Conservation (phyloP, 257 asterid genomes). For the Vinca minor region DNA sequence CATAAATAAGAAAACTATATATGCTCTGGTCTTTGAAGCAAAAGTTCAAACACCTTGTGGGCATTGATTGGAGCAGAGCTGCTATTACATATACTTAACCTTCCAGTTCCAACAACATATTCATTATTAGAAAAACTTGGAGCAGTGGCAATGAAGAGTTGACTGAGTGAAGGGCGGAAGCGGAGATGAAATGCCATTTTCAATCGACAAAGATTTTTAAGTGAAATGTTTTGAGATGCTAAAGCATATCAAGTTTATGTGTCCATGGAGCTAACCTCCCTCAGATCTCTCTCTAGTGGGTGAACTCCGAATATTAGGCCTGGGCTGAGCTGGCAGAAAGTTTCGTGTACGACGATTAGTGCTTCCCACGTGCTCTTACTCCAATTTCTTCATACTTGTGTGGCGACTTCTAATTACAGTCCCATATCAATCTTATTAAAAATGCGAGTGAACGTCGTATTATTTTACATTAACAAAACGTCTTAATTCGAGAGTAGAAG, state of each 20-base stretch:
- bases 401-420: too few relatives aligned
- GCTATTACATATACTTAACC: background rate
- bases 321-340: background rate
- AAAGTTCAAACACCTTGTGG: background rate
- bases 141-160: background rate
- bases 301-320: background rate
- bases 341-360: background rate
- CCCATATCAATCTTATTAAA: too few relatives aligned
- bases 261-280: background rate
- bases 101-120: background rate
- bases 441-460: too few relatives aligned
- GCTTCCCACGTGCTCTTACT: too few relatives aligned
- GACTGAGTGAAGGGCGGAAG: background rate
- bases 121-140: background rate
- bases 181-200: constrained; percentile 1
- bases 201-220: background rate
- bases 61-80: background rate
- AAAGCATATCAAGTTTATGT: background rate
- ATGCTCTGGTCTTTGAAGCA: background rate
- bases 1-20: background rate
- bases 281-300: too few relatives aligned
- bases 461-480: too few relatives aligned
- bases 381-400: too few relatives aligned
- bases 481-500: too few relatives aligned
- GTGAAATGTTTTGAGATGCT: background rate